Base-by-base conservation (phyloP, 257 asterid species). In the Solanum chiquidenum region DNA sequence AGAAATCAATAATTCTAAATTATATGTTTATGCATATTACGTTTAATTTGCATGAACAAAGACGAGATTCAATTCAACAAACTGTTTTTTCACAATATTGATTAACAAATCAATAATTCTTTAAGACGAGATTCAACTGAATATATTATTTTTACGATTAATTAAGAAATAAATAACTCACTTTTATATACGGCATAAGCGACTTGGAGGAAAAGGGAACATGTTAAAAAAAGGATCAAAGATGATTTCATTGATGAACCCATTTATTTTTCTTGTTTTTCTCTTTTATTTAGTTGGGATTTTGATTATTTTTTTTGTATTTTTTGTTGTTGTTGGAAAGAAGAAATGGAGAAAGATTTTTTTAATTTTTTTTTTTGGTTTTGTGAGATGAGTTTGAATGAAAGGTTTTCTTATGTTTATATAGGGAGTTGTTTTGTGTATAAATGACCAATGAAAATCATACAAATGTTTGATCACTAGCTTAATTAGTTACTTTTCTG, bases 211-310 rank as follows among this genome's bases (percentile, higher is more conserved):
- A 90, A 85, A 42, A 93, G 92, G 66, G 92, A 88, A 68, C 88
- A 89, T 21, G 92, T 90, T 55, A 91, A 83, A 89, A 88, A 89
- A 73, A 92, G 74, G 86, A 91, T n/a, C 80, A 93, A 86, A 4
- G 90, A n/a, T 46, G 91, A 37, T 86, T 91, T 93, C 79, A 90
- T 87, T 77, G 98, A 88, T 84, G 93, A 89, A 77, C 90, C 91
- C 96, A 94, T 93, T 88, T 52, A 14, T 49, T 8, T 21, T 89
- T 37, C 64, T 25, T 86, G 14, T 85, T 29, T 25, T 71, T 27
- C 44, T 88, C 9, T 75, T 75, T 76, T 23, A 2, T 76, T 38
- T 75, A 5, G 33, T 6, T 38, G 83, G n/a, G 18, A 35, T 31
- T 11, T 62, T 21, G 10, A 55, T 18, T 6, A 0, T 74, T 7